These are phyloP conservation scores for Colletotrichum incanum DNA, from an alignment of 2,329 filamentous ascomycete genomes.

Conservation along the genomic window DNA sequence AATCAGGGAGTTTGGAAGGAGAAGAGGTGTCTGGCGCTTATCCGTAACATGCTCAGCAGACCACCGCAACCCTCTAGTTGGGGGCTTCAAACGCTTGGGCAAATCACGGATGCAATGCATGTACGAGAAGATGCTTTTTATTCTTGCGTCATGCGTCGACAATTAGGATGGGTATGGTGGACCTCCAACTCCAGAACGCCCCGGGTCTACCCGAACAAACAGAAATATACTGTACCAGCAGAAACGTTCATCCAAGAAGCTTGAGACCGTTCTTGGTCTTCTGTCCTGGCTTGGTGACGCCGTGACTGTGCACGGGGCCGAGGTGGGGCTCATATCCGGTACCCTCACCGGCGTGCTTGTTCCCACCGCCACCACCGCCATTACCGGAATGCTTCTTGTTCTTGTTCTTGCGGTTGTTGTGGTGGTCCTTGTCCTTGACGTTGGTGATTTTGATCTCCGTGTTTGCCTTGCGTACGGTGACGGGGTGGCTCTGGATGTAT, in stretches of 20 bases:
- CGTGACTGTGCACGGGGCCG: slow-evolving; percentile 65
- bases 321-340: slow-evolving; percentile 66
- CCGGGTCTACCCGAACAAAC: not conserved
- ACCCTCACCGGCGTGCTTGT: slow-evolving; percentile 52
- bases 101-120: not conserved
- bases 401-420: slow-evolving; percentile 51
- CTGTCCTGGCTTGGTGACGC: slow-evolving; percentile 74
- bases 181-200: slow-evolving; percentile 25
- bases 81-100: not conserved
- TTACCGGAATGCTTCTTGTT: slow-evolving; percentile 47
- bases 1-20: too few species aligned
- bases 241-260: slow-evolving; percentile 67
- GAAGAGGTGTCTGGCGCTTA: not conserved
- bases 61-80: too few species aligned
- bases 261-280: slow-evolving; percentile 79
- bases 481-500: slow-evolving; percentile 98
- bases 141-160: not conserved
- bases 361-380: slow-evolving; percentile 50
- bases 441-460: slow-evolving; percentile 89
- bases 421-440: slow-evolving; percentile 63
- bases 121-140: not conserved
- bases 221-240: not conserved
- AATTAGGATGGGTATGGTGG: slow-evolving; percentile 17
- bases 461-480: slow-evolving; percentile 87
- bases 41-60: too few species aligned